A percentile compares a stretch with the other conserved stretches of the same genome.
phyloP scores from a whole-genome alignment of 208 protist genomes.

The Leishmania lainsoni region DNA sequence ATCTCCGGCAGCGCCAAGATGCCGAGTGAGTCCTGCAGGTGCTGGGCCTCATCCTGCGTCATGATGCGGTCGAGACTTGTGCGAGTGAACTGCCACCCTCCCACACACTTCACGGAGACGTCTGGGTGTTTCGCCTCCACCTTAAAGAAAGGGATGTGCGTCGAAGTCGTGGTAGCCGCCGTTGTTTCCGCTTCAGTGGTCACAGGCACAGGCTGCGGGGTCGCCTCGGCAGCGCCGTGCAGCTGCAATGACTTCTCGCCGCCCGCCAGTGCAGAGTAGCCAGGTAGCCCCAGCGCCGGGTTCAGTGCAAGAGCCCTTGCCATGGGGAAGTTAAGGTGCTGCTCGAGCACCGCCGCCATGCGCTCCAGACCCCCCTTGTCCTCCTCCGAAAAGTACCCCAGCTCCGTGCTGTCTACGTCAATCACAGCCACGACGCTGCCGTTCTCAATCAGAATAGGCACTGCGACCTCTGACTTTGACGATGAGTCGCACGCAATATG shows the following conservation, averaged over 20 bases:
- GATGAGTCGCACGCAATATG: constrained; percentile 95
- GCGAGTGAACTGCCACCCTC: constrained; percentile 61
- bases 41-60: constrained; percentile 53
- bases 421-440: constrained; percentile 77
- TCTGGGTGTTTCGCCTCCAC: constrained; percentile 43
- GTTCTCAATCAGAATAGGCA: constrained; percentile 74
- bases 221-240: constrained; percentile 7
- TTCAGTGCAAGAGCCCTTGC: constrained; percentile 49
- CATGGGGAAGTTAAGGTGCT: constrained; percentile 73
- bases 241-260: constrained; percentile 18
- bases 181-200: background rate
- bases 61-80: constrained; percentile 70
- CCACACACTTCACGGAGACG: constrained; percentile 28
- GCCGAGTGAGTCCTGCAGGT: constrained; percentile 47
- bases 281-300: constrained; percentile 31
- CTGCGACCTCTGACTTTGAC: constrained; percentile 91
- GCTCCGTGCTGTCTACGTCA: constrained; percentile 79
- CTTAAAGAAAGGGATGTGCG: constrained; percentile 42
- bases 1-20: constrained; percentile 77
- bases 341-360: constrained; percentile 55
- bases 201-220: background rate
- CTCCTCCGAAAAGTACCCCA: constrained; percentile 67
- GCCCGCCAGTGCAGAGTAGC: constrained; percentile 26
- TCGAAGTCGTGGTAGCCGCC: constrained; percentile 23
- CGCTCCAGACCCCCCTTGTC: constrained; percentile 62